Base-by-base conservation (phyloP, 176 grass and related monocot genomes). In the Cocos nucifera region DNA sequence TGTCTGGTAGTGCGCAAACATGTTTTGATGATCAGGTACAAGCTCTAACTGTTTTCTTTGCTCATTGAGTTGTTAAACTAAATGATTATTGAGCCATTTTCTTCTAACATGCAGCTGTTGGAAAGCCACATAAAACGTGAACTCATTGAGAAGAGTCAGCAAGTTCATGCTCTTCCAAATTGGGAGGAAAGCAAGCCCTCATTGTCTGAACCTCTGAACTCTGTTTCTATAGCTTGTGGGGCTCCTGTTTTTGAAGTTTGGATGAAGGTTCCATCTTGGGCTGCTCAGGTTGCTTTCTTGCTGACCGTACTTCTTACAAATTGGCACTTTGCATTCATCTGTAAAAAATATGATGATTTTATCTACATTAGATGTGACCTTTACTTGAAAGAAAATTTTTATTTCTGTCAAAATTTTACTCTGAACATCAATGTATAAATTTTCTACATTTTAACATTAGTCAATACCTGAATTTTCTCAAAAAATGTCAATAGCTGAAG, bases 21-120 rank as follows among this genome's bases (percentile, higher is more conserved):
- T 86, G 79, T 68, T 86, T 90, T 59, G 73, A 90, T 83, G 76
- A 86, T 56, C 57, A 90, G 87, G 87, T 91, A 83, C 22, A 60
- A 55, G 3, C 21, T 67, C 54, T 14, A 35, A 16, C 2, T 51
- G 20, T 10, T 17, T 56, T 15, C 4, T 15, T 19, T 65, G 35
- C 35, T 12, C 0, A 44, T 44, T 44, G 35, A 44, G 35, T 44
- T 44, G 35, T 3, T 44, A 44, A 30, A 44, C 35, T 44, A 14
- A 9, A 44, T 44, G 35, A 14, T 12, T 2, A 44, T 44, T 12
- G 35, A 44, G 10, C 35, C 35, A 44, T 85, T 20, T 66, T 61
- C 56, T 32, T 54, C 51, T 19, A 2, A 17, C 59, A 44, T 73
- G 15, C 65, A 91, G 87, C 79, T 86, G 51, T 62, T 91, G 35